Base-by-base conservation (phyloP, 2,329 filamentous ascomycete species). In the Trichoderma citrinoviride region DNA sequence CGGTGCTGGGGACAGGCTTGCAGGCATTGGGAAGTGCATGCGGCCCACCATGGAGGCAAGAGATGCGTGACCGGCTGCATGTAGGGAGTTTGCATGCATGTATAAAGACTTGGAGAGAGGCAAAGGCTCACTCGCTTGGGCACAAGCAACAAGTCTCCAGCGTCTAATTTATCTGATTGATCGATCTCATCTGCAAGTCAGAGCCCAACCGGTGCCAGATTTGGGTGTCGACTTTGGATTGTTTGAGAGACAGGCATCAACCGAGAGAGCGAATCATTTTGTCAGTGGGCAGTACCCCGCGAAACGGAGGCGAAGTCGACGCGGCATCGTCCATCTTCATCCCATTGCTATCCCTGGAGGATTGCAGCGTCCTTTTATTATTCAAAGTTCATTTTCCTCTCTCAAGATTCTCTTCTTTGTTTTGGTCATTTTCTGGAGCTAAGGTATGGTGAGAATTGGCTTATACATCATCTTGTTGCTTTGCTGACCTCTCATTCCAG, bases 61-160 rank as follows among this genome's bases (percentile, higher is more conserved):
- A 55, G 50, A 55, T 63, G 50, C 61, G 52, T 63, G 61, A 55
- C 37, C 47, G 41, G 41, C 50, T 63, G 41, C 60, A 37, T 41
- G 25, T 53, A 41, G 43, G 40, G 47, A 54, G 40, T 40, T 54
- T 55, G 40, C 33, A 37, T 37, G 33, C 33, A 37, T 37, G 33
- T 37, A 37, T 23, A 46, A 29, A 46, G 50, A 19, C 21, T 23
- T 21, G 23, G 27, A 25, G n/a, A 54, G 21, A 41, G 33, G n/a
- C 46, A 12, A 50, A 40, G 29, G 8, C 40, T 19, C 12, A 21
- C 43, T 61, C 23, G 57, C 46, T n/a, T 50, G 2, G 19, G n/a
- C n/a, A 46, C 46, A 52, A 19, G 37, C 23, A 7, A 23, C 44
- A 10, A 10, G 23, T 43, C 21, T 40, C 33, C 57, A 50, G 46